Base-by-base conservation (phyloP, 2,329 filamentous ascomycete species). In the Macroventuria anomochaeta region DNA sequence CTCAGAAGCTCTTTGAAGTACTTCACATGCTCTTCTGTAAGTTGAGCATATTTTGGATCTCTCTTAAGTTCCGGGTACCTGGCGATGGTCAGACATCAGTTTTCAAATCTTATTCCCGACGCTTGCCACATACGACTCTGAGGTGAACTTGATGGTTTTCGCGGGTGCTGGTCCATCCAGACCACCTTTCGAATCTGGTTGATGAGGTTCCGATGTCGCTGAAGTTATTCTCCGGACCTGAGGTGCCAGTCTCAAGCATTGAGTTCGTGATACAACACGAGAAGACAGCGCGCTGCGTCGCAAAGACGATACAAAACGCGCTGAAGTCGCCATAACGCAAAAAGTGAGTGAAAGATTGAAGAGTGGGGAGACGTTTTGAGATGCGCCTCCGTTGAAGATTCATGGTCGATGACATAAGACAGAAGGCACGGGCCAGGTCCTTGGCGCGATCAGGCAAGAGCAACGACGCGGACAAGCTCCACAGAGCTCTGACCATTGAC, bases 1-100 rank as follows among this genome's bases (percentile, higher is more conserved):
- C 91, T 90, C 28, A 99, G 83, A n/a, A 97, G 77, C 17, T 85
- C 80, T 72, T 88, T 87, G 82, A 99, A 97, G 77, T 85, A 87
- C 51, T 85, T 81, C 47, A 97, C 90, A 81, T 99, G 89, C 32
- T 93, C 88, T 37, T 81, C 75, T 2, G 87, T 91, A 64, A 99
- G 67, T 63, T 86, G 75, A 25, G 86, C 80, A 75, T 95, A 99
- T 23, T 86, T 87, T 12, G 85, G 74, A 69, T 97, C 86, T 62
- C 95, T 85, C 78, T 93, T 85, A 68, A 99, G 80, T 55, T 89
- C 82, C 7, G 95, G 93, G 69, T 96, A 95, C 47, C 79, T 69
- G 43, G 48, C n/a, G 46, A 20, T 43, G 40, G 46, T 43, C 20
- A 49, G 52, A 40, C 26, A 38, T 61, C 31, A 57, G 40, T n/a